phyloP scores from a whole-genome alignment of 1,284 basidiomycete genomes.

The Chalciporus sp. region DNA sequence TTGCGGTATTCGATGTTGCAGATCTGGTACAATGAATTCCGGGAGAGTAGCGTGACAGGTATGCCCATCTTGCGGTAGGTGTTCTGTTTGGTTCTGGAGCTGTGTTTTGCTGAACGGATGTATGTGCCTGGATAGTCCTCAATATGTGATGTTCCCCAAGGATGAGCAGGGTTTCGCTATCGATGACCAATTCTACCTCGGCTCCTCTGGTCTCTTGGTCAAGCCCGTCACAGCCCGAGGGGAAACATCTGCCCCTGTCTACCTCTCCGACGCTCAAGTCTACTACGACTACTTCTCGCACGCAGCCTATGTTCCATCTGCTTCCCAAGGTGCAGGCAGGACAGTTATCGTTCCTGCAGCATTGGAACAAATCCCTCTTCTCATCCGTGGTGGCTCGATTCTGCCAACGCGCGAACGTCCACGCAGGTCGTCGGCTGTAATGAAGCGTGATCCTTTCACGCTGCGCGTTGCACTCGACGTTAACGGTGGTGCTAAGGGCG shows the following conservation, averaged over 20 bases:
- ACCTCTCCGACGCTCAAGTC: slow-evolving; percentile 88
- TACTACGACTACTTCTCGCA: slow-evolving; percentile 95
- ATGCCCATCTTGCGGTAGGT: slow-evolving; percentile 76
- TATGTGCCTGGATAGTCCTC: slow-evolving; percentile 61
- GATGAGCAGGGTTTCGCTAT: slow-evolving; percentile 84
- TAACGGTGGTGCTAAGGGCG: slow-evolving; percentile 68
- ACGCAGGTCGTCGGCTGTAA: slow-evolving; percentile 83
- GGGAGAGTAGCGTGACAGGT: slow-evolving; percentile 80
- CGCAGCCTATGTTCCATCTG: slow-evolving; percentile 22
- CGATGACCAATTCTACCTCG: slow-evolving; percentile 96
- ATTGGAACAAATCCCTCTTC: slow-evolving; percentile 80
- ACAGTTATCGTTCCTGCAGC: slow-evolving; percentile 76
- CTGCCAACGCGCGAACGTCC: slow-evolving; percentile 86
- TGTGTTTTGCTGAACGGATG: slow-evolving; percentile 2
- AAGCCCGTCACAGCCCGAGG: slow-evolving; percentile 88
- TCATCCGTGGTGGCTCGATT: slow-evolving; percentile 93
- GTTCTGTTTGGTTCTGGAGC: background rate
- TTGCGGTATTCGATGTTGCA: slow-evolving; percentile 89
- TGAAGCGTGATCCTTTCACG: slow-evolving; percentile 94
- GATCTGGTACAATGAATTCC: slow-evolving; percentile 97
- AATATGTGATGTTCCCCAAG: slow-evolving; percentile 91
- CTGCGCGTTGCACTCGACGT: slow-evolving; percentile 82
- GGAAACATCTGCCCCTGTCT: slow-evolving; percentile 72
- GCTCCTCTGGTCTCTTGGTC: slow-evolving; percentile 85
- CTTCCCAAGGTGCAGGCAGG: slow-evolving; percentile 8